These are phyloP conservation scores for Rutstroemia sp. DNA, from an alignment of 2,329 filamentous ascomycete species.

Conservation along the genomic window DNA sequence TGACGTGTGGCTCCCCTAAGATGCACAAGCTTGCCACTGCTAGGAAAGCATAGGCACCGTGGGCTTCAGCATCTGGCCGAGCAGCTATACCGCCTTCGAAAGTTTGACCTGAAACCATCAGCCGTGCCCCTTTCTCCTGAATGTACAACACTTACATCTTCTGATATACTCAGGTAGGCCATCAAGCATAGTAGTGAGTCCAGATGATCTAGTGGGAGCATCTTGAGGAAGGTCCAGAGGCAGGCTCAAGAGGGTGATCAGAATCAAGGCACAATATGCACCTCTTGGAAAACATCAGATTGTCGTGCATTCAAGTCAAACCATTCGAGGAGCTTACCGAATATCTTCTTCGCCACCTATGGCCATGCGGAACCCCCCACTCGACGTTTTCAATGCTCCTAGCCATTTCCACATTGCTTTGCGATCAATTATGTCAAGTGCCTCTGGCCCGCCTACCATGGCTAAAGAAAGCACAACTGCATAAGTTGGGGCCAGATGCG, in stretches of 20 bases:
- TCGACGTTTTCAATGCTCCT: constrained; percentile 72
- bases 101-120: constrained; percentile 60
- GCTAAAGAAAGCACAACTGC: constrained; percentile 72
- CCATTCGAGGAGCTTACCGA: constrained; percentile 46
- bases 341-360: constrained; percentile 88
- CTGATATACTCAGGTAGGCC: constrained; percentile 74
- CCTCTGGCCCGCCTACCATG: constrained; percentile 67
- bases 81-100: constrained; percentile 91
- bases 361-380: constrained; percentile 86
- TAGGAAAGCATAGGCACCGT: constrained; percentile 95
- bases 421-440: constrained; percentile 71
- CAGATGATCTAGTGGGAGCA: constrained; percentile 57
- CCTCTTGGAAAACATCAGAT: constrained; percentile 47
- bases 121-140: not conserved
- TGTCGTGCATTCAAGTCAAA: not conserved
- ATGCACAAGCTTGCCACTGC: constrained; percentile 84
- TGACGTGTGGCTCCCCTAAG: constrained; percentile 68
- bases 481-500: constrained; percentile 86
- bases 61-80: constrained; percentile 80
- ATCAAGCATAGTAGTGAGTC: constrained; percentile 59
- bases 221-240: constrained; percentile 71
- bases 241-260: constrained; percentile 76
- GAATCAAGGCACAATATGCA: constrained; percentile 82
- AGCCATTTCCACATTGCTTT: constrained; percentile 88
- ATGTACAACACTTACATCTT: constrained; percentile 52